Conservation (phyloP, 305 asterid species). For the Fraxinus nigra region DNA sequence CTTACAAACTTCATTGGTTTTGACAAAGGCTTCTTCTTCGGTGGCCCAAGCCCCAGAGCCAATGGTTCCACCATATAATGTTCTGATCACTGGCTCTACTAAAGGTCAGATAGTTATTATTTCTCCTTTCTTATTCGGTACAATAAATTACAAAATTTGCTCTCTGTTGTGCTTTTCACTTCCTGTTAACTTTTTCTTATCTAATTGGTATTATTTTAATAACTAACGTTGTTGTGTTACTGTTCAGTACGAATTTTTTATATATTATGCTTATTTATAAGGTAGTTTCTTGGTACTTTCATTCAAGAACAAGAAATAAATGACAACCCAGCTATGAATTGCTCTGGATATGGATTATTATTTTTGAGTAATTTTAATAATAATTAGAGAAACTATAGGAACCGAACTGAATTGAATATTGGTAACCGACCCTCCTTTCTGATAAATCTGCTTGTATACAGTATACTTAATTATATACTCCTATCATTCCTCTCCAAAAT, state of each 20-base stretch:
- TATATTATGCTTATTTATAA: not conserved
- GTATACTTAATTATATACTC: not conserved
- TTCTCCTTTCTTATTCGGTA: not conserved
- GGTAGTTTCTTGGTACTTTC: not conserved
- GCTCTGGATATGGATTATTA: not conserved
- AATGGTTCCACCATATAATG: constrained; percentile 79
- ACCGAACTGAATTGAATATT: not conserved
- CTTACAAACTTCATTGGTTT: constrained; percentile 13
- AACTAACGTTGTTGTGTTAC: not conserved
- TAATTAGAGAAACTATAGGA: not conserved
- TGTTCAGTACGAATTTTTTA: not conserved
- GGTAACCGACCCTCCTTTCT: not conserved
- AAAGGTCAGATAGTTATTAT: constrained; percentile 45
- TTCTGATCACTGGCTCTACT: constrained; percentile 73
- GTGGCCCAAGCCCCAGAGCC: constrained; percentile 35
- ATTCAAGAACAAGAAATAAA: not conserved
- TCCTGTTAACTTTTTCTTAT: not conserved
- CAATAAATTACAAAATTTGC: not conserved
- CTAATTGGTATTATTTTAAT: not conserved
- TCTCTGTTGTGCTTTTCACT: not conserved
- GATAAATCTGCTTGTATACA: not conserved
- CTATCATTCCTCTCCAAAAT: not conserved
- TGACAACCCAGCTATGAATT: not conserved
- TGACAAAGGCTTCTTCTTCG: constrained; percentile 16
- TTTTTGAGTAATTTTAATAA: not conserved